A percentile compares a stretch with the other conserved stretches of the same genome.
phyloP scores from a whole-genome alignment of 73 alveolate genomes.

The Breviolum minutum region DNA sequence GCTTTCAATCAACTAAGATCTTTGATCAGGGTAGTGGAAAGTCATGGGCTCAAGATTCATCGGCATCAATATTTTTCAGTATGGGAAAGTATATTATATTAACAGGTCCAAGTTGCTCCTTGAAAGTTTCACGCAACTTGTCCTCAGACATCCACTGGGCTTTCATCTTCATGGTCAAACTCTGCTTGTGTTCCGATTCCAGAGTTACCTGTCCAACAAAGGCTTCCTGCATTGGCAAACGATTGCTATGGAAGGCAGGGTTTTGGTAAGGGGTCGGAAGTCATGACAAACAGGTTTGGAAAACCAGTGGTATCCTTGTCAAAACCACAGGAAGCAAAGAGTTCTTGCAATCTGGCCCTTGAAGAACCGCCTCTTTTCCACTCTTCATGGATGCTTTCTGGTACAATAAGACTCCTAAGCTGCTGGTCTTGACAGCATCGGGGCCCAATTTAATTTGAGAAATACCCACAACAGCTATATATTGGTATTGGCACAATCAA shows the following conservation, averaged over 20 bases:
- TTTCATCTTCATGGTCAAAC: not conserved
- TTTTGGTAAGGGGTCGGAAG: not conserved
- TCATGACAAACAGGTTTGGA: not conserved
- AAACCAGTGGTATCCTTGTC: not conserved
- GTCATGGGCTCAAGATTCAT: too few species aligned
- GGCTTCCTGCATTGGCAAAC: not conserved
- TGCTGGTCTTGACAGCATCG: not conserved
- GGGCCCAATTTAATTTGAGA: not conserved
- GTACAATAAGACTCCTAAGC: not conserved
- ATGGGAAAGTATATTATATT: too few species aligned
- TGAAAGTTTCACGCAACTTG: not conserved
- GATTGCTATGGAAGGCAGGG: not conserved
- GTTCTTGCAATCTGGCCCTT: not conserved
- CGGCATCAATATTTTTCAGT: too few species aligned
- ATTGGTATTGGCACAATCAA: not conserved
- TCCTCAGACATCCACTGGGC: constrained; percentile 19
- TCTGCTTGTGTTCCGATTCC: not conserved
- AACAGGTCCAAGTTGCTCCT: not conserved
- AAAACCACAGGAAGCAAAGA: not conserved
- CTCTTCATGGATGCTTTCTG: not conserved
- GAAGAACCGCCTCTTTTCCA: not conserved
- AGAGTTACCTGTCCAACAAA: not conserved
- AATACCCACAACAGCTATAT: too few species aligned
- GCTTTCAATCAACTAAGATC: too few species aligned
- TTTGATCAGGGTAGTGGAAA: too few species aligned